These are phyloP conservation scores for Peronosclerospora sorghi DNA, from an alignment of 352 stramenopile genomes.

Conservation along the genomic window DNA sequence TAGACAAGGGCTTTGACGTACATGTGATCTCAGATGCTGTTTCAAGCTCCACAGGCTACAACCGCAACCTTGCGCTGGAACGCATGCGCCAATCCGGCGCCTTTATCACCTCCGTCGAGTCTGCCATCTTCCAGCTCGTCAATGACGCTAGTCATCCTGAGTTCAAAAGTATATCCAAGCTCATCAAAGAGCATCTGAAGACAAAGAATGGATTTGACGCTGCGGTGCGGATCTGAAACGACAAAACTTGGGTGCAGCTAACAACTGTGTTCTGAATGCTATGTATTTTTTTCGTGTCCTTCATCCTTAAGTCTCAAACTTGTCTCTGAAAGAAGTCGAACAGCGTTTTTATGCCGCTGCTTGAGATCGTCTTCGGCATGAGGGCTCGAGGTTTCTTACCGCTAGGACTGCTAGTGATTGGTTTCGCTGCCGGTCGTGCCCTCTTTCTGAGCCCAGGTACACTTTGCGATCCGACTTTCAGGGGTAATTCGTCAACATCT, in stretches of 20 bases:
- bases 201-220: constrained; percentile 46
- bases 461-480: constrained; percentile 9
- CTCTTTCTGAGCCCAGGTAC: constrained; percentile 17
- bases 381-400: constrained; percentile 4
- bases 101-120: constrained; percentile 94
- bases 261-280: constrained; percentile 5
- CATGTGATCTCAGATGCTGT: constrained; percentile 95
- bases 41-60: constrained; percentile 80
- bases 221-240: constrained; percentile 5
- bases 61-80: constrained; percentile 88
- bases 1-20: constrained; percentile 93
- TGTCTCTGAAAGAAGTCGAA: constrained; percentile 37
- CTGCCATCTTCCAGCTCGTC: constrained; percentile 92
- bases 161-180: constrained; percentile 89
- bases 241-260: constrained; percentile 2
- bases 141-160: constrained; percentile 83
- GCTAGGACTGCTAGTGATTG: constrained; percentile 3
- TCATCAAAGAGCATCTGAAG: constrained; percentile 91
- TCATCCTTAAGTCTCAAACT: constrained; percentile 4
- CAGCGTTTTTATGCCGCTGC: constrained; percentile 18
- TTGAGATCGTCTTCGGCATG: constrained; percentile 3
- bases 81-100: constrained; percentile 89
- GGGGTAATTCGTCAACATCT: not conserved
- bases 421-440: constrained; percentile 5
- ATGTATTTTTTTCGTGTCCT: constrained; percentile 2